Percentiles rank a stretch among this genome's conserved stretches.
Conservation (phyloP, 306 rosid species). For the Cicer bijugum region DNA sequence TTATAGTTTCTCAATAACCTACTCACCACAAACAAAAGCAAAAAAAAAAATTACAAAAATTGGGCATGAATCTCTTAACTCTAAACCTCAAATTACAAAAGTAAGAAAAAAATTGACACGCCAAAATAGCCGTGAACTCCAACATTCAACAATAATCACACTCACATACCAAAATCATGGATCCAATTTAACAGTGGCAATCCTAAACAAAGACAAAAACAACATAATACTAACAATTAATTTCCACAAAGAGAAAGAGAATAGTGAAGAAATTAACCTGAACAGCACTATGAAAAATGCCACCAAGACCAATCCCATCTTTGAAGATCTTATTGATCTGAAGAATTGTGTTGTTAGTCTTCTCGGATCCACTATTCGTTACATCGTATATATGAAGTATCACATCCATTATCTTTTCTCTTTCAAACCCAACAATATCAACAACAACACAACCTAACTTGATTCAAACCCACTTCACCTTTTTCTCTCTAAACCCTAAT, state of each 20-base stretch:
- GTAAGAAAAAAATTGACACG: neutral
- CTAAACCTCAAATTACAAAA: neutral
- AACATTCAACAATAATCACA: conserved; percentile 24
- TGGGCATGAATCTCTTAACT: conserved; percentile 6
- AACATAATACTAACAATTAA: neutral
- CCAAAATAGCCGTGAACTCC: conserved; percentile 16
- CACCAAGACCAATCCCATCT: conserved; percentile 97
- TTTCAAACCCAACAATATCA: conserved; percentile 29
- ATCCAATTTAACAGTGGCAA: conserved; percentile 44
- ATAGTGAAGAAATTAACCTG: conserved; percentile 57
- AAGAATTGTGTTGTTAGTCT: conserved; percentile 88
- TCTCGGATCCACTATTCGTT: conserved; percentile 98
- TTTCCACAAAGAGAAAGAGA: conserved; percentile 12
- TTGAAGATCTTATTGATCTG: conserved; percentile 98
- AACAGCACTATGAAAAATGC: conserved; percentile 97
- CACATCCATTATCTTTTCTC: conserved; percentile 79
- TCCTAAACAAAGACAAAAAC: conserved; percentile 27
- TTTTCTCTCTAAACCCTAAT: conserved; percentile 41
- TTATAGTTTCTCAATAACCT: conserved; percentile 4
- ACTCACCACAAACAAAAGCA: neutral
- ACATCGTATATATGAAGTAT: conserved; percentile 86
- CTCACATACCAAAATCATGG: conserved; percentile 31
- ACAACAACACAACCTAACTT: conserved; percentile 34
- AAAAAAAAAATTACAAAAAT: neutral
- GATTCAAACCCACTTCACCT: conserved; percentile 44